A percentile compares a stretch with the other conserved stretches of the same genome.
Conservation (phyloP, 1,284 basidiomycete species). For the Xerocomus nothofagi region DNA sequence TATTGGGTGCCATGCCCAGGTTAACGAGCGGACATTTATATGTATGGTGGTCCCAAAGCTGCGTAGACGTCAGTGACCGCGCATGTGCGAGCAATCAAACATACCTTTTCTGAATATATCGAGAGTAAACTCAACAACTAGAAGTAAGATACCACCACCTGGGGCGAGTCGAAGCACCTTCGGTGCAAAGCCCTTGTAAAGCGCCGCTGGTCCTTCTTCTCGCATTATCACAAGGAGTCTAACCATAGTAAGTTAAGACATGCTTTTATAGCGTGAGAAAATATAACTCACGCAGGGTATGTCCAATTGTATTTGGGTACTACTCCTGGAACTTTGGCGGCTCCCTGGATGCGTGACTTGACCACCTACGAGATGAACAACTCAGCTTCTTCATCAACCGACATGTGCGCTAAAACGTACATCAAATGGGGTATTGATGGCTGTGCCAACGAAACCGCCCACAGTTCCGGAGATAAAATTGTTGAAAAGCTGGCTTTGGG, state of each 20-base stretch:
- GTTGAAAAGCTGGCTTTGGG: slow-evolving; percentile 77
- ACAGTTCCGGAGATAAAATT: slow-evolving; percentile 90
- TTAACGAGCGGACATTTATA: slow-evolving; percentile 21
- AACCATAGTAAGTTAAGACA: slow-evolving; percentile 1
- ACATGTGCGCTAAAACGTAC: slow-evolving; percentile 36
- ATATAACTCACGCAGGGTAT: slow-evolving; percentile 62
- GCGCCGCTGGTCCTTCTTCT: slow-evolving; percentile 86
- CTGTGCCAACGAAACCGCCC: slow-evolving; percentile 89
- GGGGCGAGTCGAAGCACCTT: slow-evolving; percentile 88
- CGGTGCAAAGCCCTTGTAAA: slow-evolving; percentile 94
- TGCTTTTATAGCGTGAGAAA: background rate
- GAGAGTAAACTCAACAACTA: slow-evolving; percentile 87
- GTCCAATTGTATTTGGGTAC: slow-evolving; percentile 92
- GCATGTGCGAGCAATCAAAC: slow-evolving; percentile 23
- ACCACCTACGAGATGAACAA: slow-evolving; percentile 57
- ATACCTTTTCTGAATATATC: slow-evolving; percentile 71
- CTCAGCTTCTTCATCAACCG: background rate
- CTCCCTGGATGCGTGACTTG: slow-evolving; percentile 92
- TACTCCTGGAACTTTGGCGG: slow-evolving; percentile 63
- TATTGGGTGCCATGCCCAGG: slow-evolving; percentile 1
- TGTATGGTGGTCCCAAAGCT: slow-evolving; percentile 38
- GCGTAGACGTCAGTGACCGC: background rate
- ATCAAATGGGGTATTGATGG: slow-evolving; percentile 77
- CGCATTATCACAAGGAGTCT: slow-evolving; percentile 77
- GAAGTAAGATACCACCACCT: slow-evolving; percentile 90